phyloP scores from a whole-genome alignment of 176 grass and related monocot species.

The Aegilops tauschii region DNA sequence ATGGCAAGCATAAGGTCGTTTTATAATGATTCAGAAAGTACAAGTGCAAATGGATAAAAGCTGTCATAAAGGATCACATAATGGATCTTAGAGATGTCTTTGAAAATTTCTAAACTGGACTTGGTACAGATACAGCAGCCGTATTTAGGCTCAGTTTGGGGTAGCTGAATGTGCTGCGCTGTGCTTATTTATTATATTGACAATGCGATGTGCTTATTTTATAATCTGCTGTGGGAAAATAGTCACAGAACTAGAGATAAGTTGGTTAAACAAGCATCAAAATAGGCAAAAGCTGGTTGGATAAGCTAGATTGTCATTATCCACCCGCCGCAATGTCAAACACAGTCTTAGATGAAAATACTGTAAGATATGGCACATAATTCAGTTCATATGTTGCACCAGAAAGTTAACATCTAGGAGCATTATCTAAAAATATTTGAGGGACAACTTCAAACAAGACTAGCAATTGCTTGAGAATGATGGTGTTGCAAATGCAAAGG shows the following conservation, averaged over 20 bases:
- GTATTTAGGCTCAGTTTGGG: background rate
- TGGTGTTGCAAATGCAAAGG: background rate
- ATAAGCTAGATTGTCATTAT: too few relatives aligned
- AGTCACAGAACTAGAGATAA: too few relatives aligned
- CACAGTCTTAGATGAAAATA: background rate
- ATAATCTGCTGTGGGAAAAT: too few relatives aligned
- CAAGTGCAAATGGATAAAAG: background rate
- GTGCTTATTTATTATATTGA: too few relatives aligned
- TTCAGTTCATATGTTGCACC: constrained; percentile 13
- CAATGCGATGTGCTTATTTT: too few relatives aligned
- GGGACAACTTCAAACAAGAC: background rate
- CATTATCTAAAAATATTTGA: background rate
- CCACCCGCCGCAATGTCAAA: too few relatives aligned
- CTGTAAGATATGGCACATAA: constrained; percentile 6
- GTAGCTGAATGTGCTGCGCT: too few relatives aligned
- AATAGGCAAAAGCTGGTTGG: too few relatives aligned
- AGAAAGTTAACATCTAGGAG: background rate
- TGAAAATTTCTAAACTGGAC: background rate
- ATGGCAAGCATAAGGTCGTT: background rate
- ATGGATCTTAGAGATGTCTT: background rate
- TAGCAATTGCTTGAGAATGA: background rate
- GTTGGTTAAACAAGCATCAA: too few relatives aligned
- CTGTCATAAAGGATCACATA: background rate
- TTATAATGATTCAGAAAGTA: background rate
- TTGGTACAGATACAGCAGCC: background rate